phyloP scores from a whole-genome alignment of 176 grass and related monocot genomes.

The Carex parvula region DNA sequence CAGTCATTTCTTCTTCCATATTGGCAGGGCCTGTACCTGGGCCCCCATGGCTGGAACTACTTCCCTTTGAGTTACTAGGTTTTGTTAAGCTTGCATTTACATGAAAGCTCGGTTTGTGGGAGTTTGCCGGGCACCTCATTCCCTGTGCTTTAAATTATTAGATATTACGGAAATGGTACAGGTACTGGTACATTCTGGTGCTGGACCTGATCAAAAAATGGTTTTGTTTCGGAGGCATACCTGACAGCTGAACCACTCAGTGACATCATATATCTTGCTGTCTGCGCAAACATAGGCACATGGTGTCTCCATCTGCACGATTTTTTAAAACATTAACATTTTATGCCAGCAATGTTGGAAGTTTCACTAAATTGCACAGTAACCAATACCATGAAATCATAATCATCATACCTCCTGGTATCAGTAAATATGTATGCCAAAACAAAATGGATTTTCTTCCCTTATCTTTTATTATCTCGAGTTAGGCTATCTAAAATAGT shows the following conservation, averaged over 20 bases:
- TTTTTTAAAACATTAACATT: constrained; percentile 26
- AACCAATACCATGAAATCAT: background rate
- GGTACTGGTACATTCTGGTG: constrained; percentile 1
- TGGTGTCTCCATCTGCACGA: constrained; percentile 66
- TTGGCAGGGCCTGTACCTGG: constrained; percentile 30
- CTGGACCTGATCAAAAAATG: constrained; percentile 10
- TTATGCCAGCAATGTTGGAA: background rate
- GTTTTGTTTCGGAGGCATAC: constrained; percentile 37
- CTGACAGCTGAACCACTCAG: constrained; percentile 97
- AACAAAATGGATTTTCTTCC: background rate
- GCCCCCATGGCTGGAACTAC: constrained; percentile 35
- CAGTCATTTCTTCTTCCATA: constrained; percentile 56
- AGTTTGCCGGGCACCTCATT: constrained; percentile 82
- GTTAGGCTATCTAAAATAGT: background rate
- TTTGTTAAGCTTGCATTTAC: constrained; percentile 71
- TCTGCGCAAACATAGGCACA: constrained; percentile 82
- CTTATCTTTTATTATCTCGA: background rate
- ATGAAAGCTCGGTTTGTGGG: constrained; percentile 95
- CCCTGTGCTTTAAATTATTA: constrained; percentile 42
- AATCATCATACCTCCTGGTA: background rate
- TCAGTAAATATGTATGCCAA: background rate
- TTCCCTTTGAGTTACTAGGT: constrained; percentile 60
- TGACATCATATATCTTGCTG: constrained; percentile 91
- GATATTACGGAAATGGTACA: constrained; percentile 24
- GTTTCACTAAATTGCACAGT: background rate